Evolutionary conservation across 495 filamentous ascomycete genomes (phyloP), one percentile per base, ranked within the genome.

Genomic region (Penicillium egyptiacum): DNA sequence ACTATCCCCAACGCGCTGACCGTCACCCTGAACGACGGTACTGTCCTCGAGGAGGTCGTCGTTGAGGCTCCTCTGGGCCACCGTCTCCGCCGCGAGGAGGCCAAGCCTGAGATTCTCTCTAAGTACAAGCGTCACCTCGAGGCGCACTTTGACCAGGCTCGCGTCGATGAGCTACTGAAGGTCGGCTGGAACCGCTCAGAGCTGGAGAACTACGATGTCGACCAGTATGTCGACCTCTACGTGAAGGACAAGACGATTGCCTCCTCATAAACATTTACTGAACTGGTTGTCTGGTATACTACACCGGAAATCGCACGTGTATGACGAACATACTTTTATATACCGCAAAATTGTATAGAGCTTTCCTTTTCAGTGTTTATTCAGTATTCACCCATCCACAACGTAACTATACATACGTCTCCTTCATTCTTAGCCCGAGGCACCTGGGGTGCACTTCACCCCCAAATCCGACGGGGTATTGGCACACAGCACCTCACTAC

Each of bases 1-100:
- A 96, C 90, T 67, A 98, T 98, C 73, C 88, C 91, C 69, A 98
- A 98, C 76, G 94, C 91, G 14, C 79, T 98, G 61, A 95, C 90
- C 16, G 90, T 98, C 44, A 92, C 86, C 63, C 81, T 98, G 45
- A 92, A 95, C 66, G 95, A 98, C 63, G 94, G 94, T 67, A 97
- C 92, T n/a, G 81, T 90, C 20, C 82, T 97, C 19, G 85, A 92
- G 16, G 94, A 98, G 75, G 84, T 93, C 37, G 86, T 89, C n/a
- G 87, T 98, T 31, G 92, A 98, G 78, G 94, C 95, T 35, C 94
- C 94, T 35, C 83, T 98, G 48, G 94, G 94, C 55, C 94, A 98
- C 79, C 88, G 86, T 60, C 81, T 95, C 62, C 83, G 94, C 57
- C 86, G 94, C 65, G 90, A 94, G 68, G 94, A 98, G 81, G 94